Evolutionary conservation across 2,329 filamentous ascomycete genomes (phyloP).

Genomic region (Aspergillus tamarii): DNA sequence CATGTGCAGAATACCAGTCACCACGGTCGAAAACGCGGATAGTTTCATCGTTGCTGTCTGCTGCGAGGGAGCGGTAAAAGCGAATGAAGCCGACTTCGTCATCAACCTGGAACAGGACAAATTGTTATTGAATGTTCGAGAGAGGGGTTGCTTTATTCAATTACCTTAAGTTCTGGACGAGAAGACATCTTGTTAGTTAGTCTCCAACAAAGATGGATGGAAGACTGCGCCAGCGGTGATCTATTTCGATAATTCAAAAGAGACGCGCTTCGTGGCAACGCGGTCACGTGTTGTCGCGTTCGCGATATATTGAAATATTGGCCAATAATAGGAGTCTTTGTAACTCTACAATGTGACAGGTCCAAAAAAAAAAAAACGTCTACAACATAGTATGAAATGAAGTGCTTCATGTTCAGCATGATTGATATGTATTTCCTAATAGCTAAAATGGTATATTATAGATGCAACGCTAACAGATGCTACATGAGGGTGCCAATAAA

Average conservation of each 20-base stretch:
- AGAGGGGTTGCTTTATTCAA: background rate
- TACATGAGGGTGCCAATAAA: conserved; percentile 25
- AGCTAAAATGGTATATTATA: conserved; percentile 1
- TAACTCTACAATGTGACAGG: background rate
- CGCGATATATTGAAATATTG: conserved; percentile 26
- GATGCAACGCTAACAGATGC: conserved; percentile 26
- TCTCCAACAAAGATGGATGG: conserved; percentile 15
- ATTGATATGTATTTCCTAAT: background rate
- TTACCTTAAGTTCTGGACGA: conserved; percentile 71
- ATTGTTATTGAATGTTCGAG: conserved; percentile 14
- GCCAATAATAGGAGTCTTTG: conserved; percentile 14
- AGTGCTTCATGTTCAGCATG: background rate
- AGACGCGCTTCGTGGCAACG: conserved; percentile 29
- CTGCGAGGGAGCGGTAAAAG: conserved; percentile 85
- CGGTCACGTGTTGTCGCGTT: conserved; percentile 41
- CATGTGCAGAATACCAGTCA: conserved; percentile 82
- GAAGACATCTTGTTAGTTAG: conserved; percentile 63
- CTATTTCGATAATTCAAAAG: background rate
- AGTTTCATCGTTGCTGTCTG: conserved; percentile 64
- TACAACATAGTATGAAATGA: background rate
- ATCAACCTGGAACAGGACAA: conserved; percentile 67
- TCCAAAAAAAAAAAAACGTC: background rate
- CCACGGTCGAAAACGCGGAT: conserved; percentile 91
- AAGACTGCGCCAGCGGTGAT: conserved; percentile 12
- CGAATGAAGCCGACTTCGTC: conserved; percentile 97